Evolutionary conservation across 306 rosid genomes (phyloP), one percentile per base, ranked within the genome.

Genomic region (Castanospermum australe): DNA sequence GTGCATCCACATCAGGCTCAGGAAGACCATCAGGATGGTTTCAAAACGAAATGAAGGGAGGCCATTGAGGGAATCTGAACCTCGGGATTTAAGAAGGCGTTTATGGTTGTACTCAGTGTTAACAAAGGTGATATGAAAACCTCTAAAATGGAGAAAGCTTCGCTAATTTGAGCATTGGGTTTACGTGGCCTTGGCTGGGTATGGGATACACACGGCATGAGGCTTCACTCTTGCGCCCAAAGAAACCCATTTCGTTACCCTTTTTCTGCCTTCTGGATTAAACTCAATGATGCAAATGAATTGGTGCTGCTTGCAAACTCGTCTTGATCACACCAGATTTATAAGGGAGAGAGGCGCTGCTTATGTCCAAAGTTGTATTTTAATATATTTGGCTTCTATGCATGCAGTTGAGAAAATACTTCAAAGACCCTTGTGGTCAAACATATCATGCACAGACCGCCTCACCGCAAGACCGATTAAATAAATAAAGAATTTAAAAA

Each of bases 1-100:
- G 32, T n/a, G 75, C 84, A 3, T 89, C 81, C 1, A 21, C 68
- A 0, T 89, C 69, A 1, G 85, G 75, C 5, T 71, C 80, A 0
- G 92, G 90, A 2, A 89, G 88, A 6, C 92, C 90, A 0, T 89
- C 87, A 0, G 90, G 38, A 79, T 71, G 55, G 77, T 47, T 15
- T 8, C 21, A 38, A 70, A 79, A 0, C 20, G 55, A n/a, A 79
- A 79, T 24, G 83, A 69, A 39, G 77, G 77, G 33, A 79, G 71
- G 28, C 42, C 41, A 7, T 79, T 11, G 15, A 79, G 77, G 38
- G 44, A 59, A 28, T 70, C 20, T 0, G 71, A 42, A 4, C 83
- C 83, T 14, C 63, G 60, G 0, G 83, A 79, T 79, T 61, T 70
- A 0, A 79, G 71, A 28, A 79, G 45, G 17, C 83, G 78, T 36